A percentile compares a stretch with the other conserved stretches of the same genome.
These are phyloP conservation scores for Hippophae tibetana DNA, from an alignment of 306 rosid genomes.

Conservation along the genomic window DNA sequence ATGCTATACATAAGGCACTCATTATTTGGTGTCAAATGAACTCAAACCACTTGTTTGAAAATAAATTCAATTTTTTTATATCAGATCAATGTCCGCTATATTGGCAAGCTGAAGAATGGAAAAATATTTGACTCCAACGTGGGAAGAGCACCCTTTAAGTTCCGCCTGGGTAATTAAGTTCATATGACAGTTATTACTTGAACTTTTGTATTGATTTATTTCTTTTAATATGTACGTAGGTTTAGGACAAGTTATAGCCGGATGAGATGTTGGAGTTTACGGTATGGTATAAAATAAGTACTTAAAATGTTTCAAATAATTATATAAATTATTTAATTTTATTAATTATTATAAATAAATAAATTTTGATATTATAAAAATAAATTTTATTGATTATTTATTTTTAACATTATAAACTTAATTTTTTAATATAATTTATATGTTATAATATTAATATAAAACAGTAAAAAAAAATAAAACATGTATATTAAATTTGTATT, in stretches of 20 bases:
- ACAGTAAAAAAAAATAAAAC: no score
- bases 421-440: no score
- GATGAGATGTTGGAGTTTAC: conserved; percentile 85
- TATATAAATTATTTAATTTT: no score
- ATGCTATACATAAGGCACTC: no score
- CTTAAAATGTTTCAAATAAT: background rate
- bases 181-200: background rate
- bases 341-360: no score
- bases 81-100: conserved; percentile 83
- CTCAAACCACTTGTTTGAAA: background rate
- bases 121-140: conserved; percentile 75
- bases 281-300: conserved; percentile 46
- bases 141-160: conserved; percentile 74
- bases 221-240: conserved; percentile 49
- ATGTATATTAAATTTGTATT: no score
- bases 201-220: conserved; percentile 5
- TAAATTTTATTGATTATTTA: no score
- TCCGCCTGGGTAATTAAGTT: conserved; percentile 56
- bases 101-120: conserved; percentile 79
- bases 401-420: no score
- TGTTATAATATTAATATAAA: no score
- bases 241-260: conserved; percentile 74
- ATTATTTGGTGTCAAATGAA: background rate
- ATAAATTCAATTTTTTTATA: conserved; percentile 14
- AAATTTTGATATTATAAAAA: no score